Conservation (phyloP, 305 asterid genomes). For the Withania somnifera region DNA sequence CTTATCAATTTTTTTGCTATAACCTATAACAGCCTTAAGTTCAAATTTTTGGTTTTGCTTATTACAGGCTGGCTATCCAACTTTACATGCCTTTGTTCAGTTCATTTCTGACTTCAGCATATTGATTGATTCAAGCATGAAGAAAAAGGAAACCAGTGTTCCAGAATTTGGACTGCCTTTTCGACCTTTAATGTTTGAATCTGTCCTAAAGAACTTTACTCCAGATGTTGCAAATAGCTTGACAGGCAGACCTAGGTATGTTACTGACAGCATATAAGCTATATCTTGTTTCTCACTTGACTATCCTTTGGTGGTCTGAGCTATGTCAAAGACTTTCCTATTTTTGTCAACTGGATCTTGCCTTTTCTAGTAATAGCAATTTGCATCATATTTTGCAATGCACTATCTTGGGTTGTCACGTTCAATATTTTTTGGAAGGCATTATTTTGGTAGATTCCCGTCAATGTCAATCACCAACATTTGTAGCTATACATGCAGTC, state of each 20-base stretch:
- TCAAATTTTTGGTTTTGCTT: background rate
- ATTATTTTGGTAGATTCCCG: background rate
- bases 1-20: background rate
- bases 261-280: background rate
- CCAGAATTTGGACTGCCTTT: conserved; percentile 55
- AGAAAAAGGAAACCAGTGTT: conserved; percentile 29
- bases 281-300: background rate
- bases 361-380: background rate
- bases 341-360: background rate
- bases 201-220: conserved; percentile 56
- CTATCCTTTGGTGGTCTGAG: background rate
- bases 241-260: conserved; percentile 73
- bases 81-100: conserved; percentile 72
- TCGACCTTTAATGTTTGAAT: conserved; percentile 73
- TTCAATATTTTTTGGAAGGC: background rate
- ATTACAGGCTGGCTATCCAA: conserved; percentile 58
- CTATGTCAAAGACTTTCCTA: background rate
- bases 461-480: background rate
- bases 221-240: conserved; percentile 63
- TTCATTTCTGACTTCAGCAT: conserved; percentile 58
- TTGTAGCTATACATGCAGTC: background rate
- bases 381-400: background rate
- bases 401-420: background rate
- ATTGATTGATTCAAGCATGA: conserved; percentile 32
- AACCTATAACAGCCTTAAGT: background rate